A percentile compares a stretch with the other conserved stretches of the same genome.
Conservation (phyloP, 2,329 filamentous ascomycete species). For the Colletotrichum higginsianum region DNA sequence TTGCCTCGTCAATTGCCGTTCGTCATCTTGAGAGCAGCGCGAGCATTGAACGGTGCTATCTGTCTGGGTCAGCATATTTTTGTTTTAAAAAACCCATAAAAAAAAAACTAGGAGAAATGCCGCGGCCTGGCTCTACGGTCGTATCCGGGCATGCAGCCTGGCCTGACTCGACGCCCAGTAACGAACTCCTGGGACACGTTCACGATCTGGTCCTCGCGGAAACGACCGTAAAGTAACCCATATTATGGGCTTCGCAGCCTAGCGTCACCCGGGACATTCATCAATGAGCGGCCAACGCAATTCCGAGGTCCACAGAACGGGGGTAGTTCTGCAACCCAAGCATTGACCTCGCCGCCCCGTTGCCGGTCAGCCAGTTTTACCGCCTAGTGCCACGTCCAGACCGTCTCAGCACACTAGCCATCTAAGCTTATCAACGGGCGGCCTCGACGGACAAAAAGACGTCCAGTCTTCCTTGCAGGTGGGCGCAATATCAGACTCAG, state of each 20-base stretch:
- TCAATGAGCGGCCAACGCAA: background rate
- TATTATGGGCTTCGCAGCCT: background rate
- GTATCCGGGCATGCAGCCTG: background rate
- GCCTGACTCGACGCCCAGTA: background rate
- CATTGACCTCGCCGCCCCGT: conserved; percentile 16
- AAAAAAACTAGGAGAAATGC: background rate
- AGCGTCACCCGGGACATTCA: background rate
- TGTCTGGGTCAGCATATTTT: background rate
- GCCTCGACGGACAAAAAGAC: conserved; percentile 10
- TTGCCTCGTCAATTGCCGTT: conserved; percentile 12
- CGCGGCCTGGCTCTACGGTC: conserved; percentile 9
- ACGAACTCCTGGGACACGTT: conserved; percentile 9
- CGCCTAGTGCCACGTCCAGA: conserved; percentile 15
- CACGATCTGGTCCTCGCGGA: conserved; percentile 11
- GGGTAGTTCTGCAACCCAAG: conserved; percentile 9
- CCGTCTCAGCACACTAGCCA: conserved; percentile 29
- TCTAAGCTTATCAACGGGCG: conserved; percentile 36
- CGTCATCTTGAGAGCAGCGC: conserved; percentile 26
- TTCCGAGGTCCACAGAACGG: conserved; percentile 8
- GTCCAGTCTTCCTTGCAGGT: background rate
- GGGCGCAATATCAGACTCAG: conserved; percentile 18
- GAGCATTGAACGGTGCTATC: background rate
- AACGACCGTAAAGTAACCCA: conserved; percentile 20
- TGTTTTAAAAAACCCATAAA: too few relatives aligned
- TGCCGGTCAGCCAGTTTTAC: conserved; percentile 10